Conservation (phyloP, 2,329 filamentous ascomycete genomes). For the Magnaporthales sp. region DNA sequence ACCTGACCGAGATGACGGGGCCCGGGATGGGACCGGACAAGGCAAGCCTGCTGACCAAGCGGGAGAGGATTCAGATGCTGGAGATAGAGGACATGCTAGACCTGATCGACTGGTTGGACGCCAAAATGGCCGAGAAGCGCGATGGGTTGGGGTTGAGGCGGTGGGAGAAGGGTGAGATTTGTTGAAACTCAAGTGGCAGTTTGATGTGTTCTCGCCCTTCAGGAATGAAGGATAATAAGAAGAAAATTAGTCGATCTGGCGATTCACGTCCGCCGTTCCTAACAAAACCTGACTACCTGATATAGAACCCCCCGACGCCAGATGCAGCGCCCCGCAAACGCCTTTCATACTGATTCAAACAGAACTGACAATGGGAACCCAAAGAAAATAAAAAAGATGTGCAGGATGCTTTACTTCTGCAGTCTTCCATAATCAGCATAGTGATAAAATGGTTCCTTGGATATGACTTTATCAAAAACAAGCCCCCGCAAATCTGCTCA, state of each 20-base stretch:
- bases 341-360: not conserved
- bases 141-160: conserved; percentile 15
- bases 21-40: conserved; percentile 47
- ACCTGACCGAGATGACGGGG: conserved; percentile 57
- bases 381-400: not conserved
- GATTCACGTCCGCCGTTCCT: not conserved
- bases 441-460: not conserved
- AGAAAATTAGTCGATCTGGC: not conserved
- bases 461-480: not conserved
- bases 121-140: conserved; percentile 23
- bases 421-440: not conserved
- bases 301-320: not conserved
- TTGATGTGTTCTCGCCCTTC: not conserved
- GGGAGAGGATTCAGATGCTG: conserved; percentile 42
- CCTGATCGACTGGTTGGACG: conserved; percentile 52
- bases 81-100: conserved; percentile 45
- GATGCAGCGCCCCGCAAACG: not conserved
- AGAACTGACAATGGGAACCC: not conserved
- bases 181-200: not conserved
- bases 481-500: not conserved
- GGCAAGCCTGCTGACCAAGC: conserved; percentile 42
- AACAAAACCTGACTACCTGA: not conserved
- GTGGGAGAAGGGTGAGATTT: not conserved
- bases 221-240: not conserved
- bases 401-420: not conserved